Evolutionary conservation across 441 rosid genomes (phyloP).

Genomic region (Erysimum cheiri): DNA sequence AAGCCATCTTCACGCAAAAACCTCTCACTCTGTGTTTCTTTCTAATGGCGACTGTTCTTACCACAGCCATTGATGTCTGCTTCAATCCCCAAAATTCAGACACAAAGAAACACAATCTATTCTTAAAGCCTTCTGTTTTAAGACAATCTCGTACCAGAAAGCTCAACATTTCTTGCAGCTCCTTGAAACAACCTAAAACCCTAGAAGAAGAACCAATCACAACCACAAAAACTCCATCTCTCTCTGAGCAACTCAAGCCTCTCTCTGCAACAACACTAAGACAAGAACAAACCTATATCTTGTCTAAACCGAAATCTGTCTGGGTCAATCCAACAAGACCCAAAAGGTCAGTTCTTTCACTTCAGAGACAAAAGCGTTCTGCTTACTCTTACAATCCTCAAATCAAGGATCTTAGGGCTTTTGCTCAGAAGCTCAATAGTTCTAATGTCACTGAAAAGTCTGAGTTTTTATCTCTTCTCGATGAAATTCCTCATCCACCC

Average conservation of each 20-base stretch:
- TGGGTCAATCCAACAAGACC: conserved; percentile 93
- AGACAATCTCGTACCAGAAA: conserved; percentile 47
- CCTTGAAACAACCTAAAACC: conserved; percentile 54
- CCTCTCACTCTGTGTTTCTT: conserved; percentile 21
- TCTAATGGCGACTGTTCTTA: conserved; percentile 79
- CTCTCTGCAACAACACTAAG: conserved; percentile 72
- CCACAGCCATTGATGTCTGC: conserved; percentile 68
- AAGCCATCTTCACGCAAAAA: conserved; percentile 30
- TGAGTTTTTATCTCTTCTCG: conserved; percentile 53
- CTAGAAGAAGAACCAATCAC: conserved; percentile 50
- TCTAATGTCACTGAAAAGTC: conserved; percentile 54
- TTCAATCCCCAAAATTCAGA: conserved; percentile 49
- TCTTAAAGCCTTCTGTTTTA: conserved; percentile 41
- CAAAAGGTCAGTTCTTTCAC: conserved; percentile 83
- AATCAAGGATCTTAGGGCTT: conserved; percentile 64
- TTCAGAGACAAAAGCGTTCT: conserved; percentile 79
- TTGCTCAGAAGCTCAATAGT: conserved; percentile 71
- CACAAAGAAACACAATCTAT: conserved; percentile 48
- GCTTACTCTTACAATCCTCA: conserved; percentile 71
- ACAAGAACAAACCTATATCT: conserved; percentile 50
- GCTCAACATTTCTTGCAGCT: conserved; percentile 56
- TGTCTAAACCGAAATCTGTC: conserved; percentile 80
- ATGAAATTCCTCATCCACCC: conserved; percentile 64
- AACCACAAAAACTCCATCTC: conserved; percentile 58
- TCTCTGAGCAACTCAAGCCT: conserved; percentile 86